phyloP scores from a whole-genome alignment of 306 rosid genomes.

The Cercis canadensis region DNA sequence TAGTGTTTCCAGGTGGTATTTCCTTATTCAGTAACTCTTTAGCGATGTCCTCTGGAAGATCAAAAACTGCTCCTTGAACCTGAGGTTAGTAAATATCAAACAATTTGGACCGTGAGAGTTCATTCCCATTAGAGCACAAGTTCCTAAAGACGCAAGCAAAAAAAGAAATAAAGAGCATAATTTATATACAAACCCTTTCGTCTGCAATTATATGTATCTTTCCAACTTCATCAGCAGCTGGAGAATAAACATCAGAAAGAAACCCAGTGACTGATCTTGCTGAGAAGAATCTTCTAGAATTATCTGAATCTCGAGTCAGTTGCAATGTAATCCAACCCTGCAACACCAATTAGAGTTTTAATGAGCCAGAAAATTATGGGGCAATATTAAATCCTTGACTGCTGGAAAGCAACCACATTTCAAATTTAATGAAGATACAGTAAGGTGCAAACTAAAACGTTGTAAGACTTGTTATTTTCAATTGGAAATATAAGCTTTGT shows the following conservation, averaged over 20 bases:
- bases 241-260: conserved; percentile 85
- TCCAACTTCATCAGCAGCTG: conserved; percentile 96
- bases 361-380: conserved; percentile 29
- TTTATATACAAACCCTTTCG: conserved; percentile 71
- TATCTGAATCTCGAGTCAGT: conserved; percentile 70
- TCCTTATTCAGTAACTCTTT: conserved; percentile 78
- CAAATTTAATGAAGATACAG: not conserved
- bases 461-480: conserved; percentile 13
- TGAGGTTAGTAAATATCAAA: conserved; percentile 48
- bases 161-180: conserved; percentile 18
- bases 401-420: not conserved
- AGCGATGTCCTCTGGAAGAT: conserved; percentile 94
- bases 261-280: conserved; percentile 95
- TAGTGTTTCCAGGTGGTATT: conserved; percentile 75
- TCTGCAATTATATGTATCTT: conserved; percentile 90
- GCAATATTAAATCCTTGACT: no score
- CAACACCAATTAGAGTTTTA: conserved; percentile 40
- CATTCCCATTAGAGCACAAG: conserved; percentile 15
- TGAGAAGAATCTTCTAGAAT: conserved; percentile 74
- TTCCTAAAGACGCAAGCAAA: conserved; percentile 16
- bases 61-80: conserved; percentile 97
- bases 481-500: conserved; percentile 22
- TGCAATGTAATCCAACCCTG: conserved; percentile 97
- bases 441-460: conserved; percentile 1
- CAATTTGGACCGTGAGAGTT: conserved; percentile 24